Conservation (phyloP, 495 filamentous ascomycete species). For the Lophiotrema nucula region DNA sequence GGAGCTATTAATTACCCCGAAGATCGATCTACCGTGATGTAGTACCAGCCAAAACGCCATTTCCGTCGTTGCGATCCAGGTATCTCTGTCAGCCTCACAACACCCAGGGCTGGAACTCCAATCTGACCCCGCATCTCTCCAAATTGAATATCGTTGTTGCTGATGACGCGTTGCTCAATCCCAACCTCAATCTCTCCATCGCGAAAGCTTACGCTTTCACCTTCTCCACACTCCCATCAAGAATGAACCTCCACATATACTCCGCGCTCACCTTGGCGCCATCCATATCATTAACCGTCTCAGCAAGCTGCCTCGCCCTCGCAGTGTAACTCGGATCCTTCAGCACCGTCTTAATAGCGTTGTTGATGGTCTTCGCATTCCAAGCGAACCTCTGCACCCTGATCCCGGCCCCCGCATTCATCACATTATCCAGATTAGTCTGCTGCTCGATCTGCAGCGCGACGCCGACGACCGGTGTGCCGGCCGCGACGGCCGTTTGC, state of each 20-base stretch:
- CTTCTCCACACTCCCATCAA: constrained; percentile 1
- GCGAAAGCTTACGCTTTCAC: not conserved
- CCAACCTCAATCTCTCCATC: no score
- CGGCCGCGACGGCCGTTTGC: constrained; percentile 33
- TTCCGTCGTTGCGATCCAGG: no score
- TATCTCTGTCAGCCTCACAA: no score
- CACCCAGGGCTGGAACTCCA: no score
- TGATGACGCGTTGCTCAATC: no score
- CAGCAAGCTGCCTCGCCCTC: constrained; percentile 12
- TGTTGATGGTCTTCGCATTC: constrained; percentile 25
- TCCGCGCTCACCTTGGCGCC: constrained; percentile 13
- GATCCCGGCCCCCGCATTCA: constrained; percentile 35
- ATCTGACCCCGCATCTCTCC: no score
- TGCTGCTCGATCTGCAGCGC: constrained; percentile 37
- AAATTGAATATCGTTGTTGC: no score
- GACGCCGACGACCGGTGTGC: constrained; percentile 36
- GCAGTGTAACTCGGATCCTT: constrained; percentile 26
- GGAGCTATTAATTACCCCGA: no score
- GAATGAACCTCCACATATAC: constrained; percentile 24
- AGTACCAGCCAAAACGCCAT: no score
- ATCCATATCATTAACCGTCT: constrained; percentile 20
- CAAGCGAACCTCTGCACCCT: constrained; percentile 31
- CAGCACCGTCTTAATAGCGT: constrained; percentile 28
- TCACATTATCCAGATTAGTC: constrained; percentile 36
- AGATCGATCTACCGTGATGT: no score